Percentiles rank a stretch among this genome's conserved stretches.
Evolutionary conservation across 2,329 filamentous ascomycete genomes (phyloP).

Genomic region (Chaetoscypha palmicola): DNA sequence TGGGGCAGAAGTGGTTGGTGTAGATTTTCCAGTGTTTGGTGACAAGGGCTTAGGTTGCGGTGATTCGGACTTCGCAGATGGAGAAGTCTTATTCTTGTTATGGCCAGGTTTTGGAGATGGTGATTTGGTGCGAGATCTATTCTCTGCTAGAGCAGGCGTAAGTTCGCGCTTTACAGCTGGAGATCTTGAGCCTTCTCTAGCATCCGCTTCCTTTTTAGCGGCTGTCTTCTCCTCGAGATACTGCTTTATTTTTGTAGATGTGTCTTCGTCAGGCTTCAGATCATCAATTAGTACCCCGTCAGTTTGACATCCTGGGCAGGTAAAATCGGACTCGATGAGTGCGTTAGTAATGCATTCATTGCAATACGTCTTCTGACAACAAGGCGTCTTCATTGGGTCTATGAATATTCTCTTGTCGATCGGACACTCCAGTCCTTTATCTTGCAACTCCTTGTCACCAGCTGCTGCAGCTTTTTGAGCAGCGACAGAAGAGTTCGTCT

Average conservation of each 20-base stretch:
- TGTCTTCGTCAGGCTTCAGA: constrained; percentile 74
- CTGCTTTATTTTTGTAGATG: constrained; percentile 68
- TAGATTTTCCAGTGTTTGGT: constrained; percentile 14
- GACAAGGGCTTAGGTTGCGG: constrained; percentile 27
- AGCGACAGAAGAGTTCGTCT: constrained; percentile 77
- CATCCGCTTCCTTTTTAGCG: constrained; percentile 30
- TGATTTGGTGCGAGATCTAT: constrained; percentile 32
- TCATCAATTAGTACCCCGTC: constrained; percentile 92
- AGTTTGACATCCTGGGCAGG: constrained; percentile 85
- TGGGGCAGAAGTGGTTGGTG: constrained; percentile 22
- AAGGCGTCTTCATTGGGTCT: constrained; percentile 98
- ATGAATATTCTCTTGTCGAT: constrained; percentile 98
- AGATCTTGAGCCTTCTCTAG: constrained; percentile 42
- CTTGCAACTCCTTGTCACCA: constrained; percentile 79
- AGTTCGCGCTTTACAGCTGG: constrained; percentile 32
- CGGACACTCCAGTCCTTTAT: constrained; percentile 83
- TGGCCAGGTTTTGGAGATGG: constrained; percentile 29
- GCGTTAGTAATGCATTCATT: constrained; percentile 99
- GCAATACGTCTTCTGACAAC: constrained; percentile 97
- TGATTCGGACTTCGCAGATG: constrained; percentile 28
- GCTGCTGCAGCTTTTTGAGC: constrained; percentile 70
- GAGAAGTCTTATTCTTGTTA: constrained; percentile 13
- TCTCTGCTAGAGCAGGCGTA: constrained; percentile 31
- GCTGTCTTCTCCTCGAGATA: constrained; percentile 56
- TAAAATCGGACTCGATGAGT: constrained; percentile 95